A percentile compares a stretch with the other conserved stretches of the same genome.
phyloP scores from a whole-genome alignment of 306 rosid genomes.

The Cyamopsis tetragonoloba region DNA sequence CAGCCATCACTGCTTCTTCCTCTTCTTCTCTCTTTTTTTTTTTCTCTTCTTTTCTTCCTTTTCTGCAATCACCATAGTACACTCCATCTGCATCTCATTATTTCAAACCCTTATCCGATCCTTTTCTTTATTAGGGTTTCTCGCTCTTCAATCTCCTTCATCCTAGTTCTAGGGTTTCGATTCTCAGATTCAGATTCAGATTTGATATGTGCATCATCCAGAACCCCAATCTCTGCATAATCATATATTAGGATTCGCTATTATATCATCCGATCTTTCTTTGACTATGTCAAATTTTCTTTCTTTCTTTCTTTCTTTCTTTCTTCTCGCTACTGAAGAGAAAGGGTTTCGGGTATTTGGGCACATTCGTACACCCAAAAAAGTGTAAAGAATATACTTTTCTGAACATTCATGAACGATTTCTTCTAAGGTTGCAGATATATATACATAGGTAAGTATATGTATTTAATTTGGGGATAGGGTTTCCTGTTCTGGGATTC shows the following conservation, averaged over 20 bases:
- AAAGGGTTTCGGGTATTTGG: neutral
- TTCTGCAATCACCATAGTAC: conserved; percentile 1
- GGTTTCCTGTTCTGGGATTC: neutral
- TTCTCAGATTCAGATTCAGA: too few species aligned
- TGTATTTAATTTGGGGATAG: too few species aligned
- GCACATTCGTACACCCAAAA: neutral
- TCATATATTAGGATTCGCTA: conserved; percentile 3
- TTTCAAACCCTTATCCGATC: too few species aligned
- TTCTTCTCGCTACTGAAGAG: neutral
- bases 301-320: neutral
- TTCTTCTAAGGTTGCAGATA: neutral
- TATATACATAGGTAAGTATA: neutral
- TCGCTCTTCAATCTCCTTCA: neutral
- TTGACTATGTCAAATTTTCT: neutral
- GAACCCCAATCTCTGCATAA: neutral
- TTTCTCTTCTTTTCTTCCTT: too few species aligned
- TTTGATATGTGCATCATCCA: too few species aligned
- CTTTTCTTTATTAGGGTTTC: conserved; percentile 40
- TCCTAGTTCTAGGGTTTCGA: conserved; percentile 18
- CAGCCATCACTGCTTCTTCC: too few species aligned
- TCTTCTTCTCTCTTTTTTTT: too few species aligned
- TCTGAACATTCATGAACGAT: neutral
- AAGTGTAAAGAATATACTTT: neutral
- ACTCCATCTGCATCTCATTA: neutral
- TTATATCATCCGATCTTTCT: neutral